These are phyloP conservation scores for Jamesozyma spencerorum DNA, from an alignment of 805 yeast species.

Conservation along the genomic window DNA sequence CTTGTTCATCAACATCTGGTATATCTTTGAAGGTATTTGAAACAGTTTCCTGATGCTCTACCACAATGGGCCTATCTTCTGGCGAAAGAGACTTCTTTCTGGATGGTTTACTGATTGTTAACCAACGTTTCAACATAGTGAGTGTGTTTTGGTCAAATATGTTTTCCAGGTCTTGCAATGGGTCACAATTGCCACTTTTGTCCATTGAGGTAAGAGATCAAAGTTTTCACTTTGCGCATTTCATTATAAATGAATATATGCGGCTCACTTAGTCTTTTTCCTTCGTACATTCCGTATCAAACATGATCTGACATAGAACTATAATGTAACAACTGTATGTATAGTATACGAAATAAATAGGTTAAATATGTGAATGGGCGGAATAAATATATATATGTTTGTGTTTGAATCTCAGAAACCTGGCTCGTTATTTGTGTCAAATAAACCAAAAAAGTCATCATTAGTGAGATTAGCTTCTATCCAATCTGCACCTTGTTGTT, in stretches of 20 bases:
- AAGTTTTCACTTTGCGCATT: too few relatives aligned
- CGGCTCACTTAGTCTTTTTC: too few relatives aligned
- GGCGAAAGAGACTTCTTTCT: not conserved
- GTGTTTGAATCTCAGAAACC: slow-evolving; percentile 34
- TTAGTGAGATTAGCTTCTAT: slow-evolving; percentile 51
- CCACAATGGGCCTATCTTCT: not conserved
- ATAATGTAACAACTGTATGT: not conserved
- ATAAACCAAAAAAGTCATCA: slow-evolving; percentile 92
- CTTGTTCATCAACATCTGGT: not conserved
- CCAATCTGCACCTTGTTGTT: slow-evolving; percentile 81
- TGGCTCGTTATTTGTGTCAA: slow-evolving; percentile 69
- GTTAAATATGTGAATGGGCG: not conserved
- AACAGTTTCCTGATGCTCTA: not conserved
- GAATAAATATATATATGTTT: not conserved
- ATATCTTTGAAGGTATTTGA: not conserved
- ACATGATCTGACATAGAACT: not conserved
- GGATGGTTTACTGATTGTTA: slow-evolving; percentile 1
- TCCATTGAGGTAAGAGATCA: too few relatives aligned
- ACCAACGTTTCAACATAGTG: slow-evolving; percentile 21
- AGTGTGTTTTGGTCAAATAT: too few relatives aligned
- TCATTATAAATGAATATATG: too few relatives aligned
- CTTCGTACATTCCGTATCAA: too few relatives aligned
- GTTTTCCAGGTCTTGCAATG: too few relatives aligned
- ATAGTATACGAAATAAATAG: not conserved
- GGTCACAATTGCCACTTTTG: too few relatives aligned